phyloP scores from a whole-genome alignment of 495 filamentous ascomycete genomes.

The Annulohypoxylon stygium region DNA sequence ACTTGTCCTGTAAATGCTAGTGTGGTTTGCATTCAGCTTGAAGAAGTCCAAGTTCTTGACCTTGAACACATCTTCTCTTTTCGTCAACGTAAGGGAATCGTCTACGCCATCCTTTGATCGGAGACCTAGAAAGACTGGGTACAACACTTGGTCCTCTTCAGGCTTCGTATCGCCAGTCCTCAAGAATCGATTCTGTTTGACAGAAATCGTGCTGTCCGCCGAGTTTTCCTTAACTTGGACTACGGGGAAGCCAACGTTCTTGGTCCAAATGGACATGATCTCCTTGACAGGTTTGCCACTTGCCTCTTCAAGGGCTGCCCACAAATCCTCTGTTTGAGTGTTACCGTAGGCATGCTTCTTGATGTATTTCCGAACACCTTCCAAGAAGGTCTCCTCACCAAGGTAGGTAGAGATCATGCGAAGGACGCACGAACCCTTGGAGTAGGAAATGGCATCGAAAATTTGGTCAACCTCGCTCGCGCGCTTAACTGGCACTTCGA shows the following conservation, averaged over 20 bases:
- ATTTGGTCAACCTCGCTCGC: conserved; percentile 98
- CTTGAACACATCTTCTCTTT: conserved; percentile 81
- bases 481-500: conserved; percentile 95
- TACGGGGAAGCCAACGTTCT: conserved; percentile 81
- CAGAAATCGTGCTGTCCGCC: conserved; percentile 68
- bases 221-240: conserved; percentile 75
- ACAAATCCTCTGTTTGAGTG: conserved; percentile 88
- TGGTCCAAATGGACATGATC: conserved; percentile 84
- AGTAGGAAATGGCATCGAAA: conserved; percentile 98
- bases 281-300: conserved; percentile 90
- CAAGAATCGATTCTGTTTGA: conserved; percentile 83
- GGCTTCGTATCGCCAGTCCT: conserved; percentile 83
- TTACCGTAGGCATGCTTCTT: conserved; percentile 94
- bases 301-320: conserved; percentile 88
- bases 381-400: conserved; percentile 92
- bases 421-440: conserved; percentile 94
- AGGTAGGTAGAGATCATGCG: conserved; percentile 98
- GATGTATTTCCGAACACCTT: conserved; percentile 91
- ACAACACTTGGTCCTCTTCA: conserved; percentile 83
- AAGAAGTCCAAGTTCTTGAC: conserved; percentile 75
- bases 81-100: conserved; percentile 72
- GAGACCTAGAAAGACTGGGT: conserved; percentile 78
- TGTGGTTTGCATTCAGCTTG: conserved; percentile 84
- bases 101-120: conserved; percentile 75
- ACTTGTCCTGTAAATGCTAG: conserved; percentile 78